These are phyloP conservation scores for Amaranthus palmeri DNA, from an alignment of 148 eudicot genomes.

Conservation along the genomic window DNA sequence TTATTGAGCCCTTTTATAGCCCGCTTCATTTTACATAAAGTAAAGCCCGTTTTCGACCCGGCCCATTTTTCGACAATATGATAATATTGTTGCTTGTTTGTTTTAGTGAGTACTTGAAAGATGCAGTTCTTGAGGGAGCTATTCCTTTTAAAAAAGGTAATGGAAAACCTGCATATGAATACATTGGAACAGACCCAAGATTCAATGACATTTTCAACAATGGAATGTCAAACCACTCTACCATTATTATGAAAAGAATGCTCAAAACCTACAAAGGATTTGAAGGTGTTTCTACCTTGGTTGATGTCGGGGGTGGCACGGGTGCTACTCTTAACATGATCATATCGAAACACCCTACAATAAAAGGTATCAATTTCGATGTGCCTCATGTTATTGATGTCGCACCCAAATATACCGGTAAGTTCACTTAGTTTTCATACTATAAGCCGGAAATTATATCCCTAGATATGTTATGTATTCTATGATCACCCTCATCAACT, in stretches of 20 bases:
- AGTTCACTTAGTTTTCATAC: too few species aligned
- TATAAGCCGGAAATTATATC: too few species aligned
- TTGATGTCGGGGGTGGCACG: slow-evolving; percentile 34
- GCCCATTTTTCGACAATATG: too few species aligned
- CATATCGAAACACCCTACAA: slow-evolving; percentile 15
- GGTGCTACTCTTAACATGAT: slow-evolving; percentile 27
- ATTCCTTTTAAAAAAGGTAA: slow-evolving; percentile 20
- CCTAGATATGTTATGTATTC: too few species aligned
- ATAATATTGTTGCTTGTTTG: too few species aligned
- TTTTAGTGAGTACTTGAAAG: background rate
- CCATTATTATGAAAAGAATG: slow-evolving; percentile 15
- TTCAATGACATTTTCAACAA: slow-evolving; percentile 15
- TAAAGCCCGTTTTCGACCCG: too few species aligned
- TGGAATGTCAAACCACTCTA: slow-evolving; percentile 25
- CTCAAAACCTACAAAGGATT: slow-evolving; percentile 20
- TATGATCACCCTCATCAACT: too few species aligned
- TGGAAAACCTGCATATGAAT: slow-evolving; percentile 19
- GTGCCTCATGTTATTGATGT: slow-evolving; percentile 23
- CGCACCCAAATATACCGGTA: background rate
- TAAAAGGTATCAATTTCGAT: slow-evolving; percentile 30
- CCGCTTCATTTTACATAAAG: too few species aligned
- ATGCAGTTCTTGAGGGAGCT: slow-evolving; percentile 16
- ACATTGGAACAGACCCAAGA: slow-evolving; percentile 15
- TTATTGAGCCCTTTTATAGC: too few species aligned
- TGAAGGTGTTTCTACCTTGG: slow-evolving; percentile 20